Evolutionary conservation across 2,329 filamentous ascomycete genomes (phyloP).

Genomic region (Hypoxylon sp.): DNA sequence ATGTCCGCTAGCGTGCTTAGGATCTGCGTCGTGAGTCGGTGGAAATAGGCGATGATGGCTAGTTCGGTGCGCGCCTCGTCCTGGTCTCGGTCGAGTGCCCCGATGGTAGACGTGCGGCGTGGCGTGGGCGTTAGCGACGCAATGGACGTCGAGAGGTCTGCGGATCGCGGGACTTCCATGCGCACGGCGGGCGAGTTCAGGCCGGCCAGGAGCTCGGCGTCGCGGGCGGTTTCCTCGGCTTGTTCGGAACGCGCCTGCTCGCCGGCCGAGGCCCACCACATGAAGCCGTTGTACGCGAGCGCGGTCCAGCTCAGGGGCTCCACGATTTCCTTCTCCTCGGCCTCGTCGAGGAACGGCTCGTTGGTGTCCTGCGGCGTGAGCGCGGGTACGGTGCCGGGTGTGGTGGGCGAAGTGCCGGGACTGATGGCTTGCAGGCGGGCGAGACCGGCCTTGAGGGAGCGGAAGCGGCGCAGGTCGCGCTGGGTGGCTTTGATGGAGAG

Average conservation of each 20-base stretch:
- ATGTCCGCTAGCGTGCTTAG: slow-evolving; percentile 74
- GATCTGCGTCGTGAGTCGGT: slow-evolving; percentile 78
- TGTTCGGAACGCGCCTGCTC: slow-evolving; percentile 76
- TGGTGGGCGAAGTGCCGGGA: slow-evolving; percentile 43
- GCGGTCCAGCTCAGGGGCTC: slow-evolving; percentile 79
- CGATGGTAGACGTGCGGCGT: slow-evolving; percentile 48
- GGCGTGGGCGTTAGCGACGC: slow-evolving; percentile 61
- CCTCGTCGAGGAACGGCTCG: slow-evolving; percentile 46
- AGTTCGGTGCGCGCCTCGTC: slow-evolving; percentile 72
- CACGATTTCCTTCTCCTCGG: slow-evolving; percentile 63
- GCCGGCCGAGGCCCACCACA: slow-evolving; percentile 91
- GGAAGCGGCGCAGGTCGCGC: slow-evolving; percentile 86
- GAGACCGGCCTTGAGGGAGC: slow-evolving; percentile 76
- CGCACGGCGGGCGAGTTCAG: slow-evolving; percentile 55
- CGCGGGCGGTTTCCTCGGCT: slow-evolving; percentile 69
- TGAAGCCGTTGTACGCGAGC: slow-evolving; percentile 84
- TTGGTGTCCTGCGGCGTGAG: slow-evolving; percentile 32
- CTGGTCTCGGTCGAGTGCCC: slow-evolving; percentile 46
- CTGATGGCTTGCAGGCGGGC: slow-evolving; percentile 59
- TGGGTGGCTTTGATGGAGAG: slow-evolving; percentile 86
- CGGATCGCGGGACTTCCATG: slow-evolving; percentile 53
- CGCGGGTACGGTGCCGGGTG: slow-evolving; percentile 34
- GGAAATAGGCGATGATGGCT: slow-evolving; percentile 84
- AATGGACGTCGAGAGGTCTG: slow-evolving; percentile 61
- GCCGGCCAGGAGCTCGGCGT: slow-evolving; percentile 70